Conservation (phyloP, 441 rosid species). For the Manihot esculenta region DNA sequence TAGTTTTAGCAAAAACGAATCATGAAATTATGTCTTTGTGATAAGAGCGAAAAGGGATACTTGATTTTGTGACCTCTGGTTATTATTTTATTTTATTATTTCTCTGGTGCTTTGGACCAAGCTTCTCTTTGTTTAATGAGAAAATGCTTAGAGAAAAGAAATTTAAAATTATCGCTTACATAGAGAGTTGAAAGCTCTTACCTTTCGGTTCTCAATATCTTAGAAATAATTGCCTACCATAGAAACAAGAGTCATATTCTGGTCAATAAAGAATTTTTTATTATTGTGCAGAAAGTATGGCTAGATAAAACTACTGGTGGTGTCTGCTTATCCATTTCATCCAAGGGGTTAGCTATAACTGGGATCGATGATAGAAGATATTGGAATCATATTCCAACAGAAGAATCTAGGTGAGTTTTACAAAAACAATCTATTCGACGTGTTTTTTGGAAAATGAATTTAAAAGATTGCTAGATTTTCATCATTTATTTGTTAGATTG, state of each 20-base stretch:
- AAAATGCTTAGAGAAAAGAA: not conserved
- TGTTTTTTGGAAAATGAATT: constrained; percentile 6
- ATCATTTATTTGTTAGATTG: constrained; percentile 28
- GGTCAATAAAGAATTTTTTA: not conserved
- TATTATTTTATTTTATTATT: too few relatives aligned
- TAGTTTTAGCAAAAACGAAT: too few relatives aligned
- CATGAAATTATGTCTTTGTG: not conserved
- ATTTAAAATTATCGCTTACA: not conserved
- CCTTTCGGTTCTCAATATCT: too few relatives aligned
- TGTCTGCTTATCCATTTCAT: constrained; percentile 66
- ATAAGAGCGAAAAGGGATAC: too few relatives aligned
- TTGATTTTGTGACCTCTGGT: too few relatives aligned
- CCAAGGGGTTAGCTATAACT: constrained; percentile 74
- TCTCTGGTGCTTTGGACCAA: too few relatives aligned
- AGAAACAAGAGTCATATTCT: constrained; percentile 1
- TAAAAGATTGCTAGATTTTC: constrained; percentile 23
- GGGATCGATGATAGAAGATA: constrained; percentile 94
- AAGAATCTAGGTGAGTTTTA: constrained; percentile 81
- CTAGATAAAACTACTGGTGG: constrained; percentile 70
- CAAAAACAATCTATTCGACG: not conserved
- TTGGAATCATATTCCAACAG: constrained; percentile 77
- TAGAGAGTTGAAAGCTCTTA: not conserved
- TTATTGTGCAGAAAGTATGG: constrained; percentile 72
- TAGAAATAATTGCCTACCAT: too few relatives aligned
- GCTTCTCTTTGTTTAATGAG: constrained; percentile 3